phyloP scores from a whole-genome alignment of 1,284 basidiomycete species.

The Nidula niveotomentosa region DNA sequence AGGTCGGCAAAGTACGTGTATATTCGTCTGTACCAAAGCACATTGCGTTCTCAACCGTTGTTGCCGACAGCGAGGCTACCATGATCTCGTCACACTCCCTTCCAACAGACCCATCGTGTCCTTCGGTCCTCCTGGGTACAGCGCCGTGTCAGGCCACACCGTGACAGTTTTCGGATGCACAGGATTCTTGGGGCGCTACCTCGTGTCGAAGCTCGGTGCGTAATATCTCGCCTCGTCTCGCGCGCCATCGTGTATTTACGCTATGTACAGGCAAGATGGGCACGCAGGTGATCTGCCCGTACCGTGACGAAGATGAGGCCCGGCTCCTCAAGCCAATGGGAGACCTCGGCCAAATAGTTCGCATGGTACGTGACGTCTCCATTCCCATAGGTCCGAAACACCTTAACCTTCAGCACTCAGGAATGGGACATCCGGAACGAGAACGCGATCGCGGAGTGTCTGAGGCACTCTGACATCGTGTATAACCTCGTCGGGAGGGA shows the following conservation, averaged over 20 bases:
- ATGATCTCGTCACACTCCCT: conserved; percentile 67
- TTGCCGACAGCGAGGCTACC: conserved; percentile 58
- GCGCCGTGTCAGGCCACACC: conserved; percentile 84
- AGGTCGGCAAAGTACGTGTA: conserved; percentile 36
- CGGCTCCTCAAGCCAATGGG: conserved; percentile 92
- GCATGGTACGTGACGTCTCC: conserved; percentile 64
- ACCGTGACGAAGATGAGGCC: conserved; percentile 95
- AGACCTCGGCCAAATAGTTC: conserved; percentile 95
- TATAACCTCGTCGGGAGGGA: conserved; percentile 92
- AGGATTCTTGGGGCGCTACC: conserved; percentile 93
- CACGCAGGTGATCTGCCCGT: conserved; percentile 94
- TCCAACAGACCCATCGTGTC: conserved; percentile 68
- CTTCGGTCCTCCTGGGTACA: conserved; percentile 82
- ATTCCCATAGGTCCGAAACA: background rate
- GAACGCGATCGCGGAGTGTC: conserved; percentile 89
- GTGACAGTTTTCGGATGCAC: conserved; percentile 98
- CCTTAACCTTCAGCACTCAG: conserved; percentile 35
- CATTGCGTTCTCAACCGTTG: too few species aligned
- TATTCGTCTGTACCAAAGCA: background rate
- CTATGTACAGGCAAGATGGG: conserved; percentile 74
- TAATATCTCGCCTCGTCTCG: conserved; percentile 4
- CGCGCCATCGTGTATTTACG: too few species aligned
- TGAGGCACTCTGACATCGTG: conserved; percentile 97
- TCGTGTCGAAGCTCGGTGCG: conserved; percentile 89
- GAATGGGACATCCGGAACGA: conserved; percentile 94